Conservation (phyloP, 2,329 filamentous ascomycete genomes). For the Penicillium sp. region DNA sequence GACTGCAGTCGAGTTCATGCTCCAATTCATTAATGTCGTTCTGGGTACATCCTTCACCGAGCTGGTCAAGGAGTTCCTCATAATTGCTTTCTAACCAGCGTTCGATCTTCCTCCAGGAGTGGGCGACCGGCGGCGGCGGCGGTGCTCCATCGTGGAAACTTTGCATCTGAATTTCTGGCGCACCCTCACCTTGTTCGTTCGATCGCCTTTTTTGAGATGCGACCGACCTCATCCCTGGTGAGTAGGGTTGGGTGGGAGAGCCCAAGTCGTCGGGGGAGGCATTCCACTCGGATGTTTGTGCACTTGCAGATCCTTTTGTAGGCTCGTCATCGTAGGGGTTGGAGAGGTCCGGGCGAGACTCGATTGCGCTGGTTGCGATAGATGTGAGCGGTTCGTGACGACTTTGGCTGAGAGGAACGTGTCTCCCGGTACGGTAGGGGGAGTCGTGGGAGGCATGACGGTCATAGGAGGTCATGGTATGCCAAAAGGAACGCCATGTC, state of each 20-base stretch:
- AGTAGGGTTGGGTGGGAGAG: constrained; percentile 72
- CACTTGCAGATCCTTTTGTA: constrained; percentile 55
- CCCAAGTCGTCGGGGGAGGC: constrained; percentile 55
- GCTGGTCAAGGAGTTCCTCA: constrained; percentile 87
- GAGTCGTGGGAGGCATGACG: constrained; percentile 92
- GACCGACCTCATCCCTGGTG: constrained; percentile 82
- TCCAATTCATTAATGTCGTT: constrained; percentile 98
- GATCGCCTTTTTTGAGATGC: constrained; percentile 62
- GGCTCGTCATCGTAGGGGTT: constrained; percentile 75
- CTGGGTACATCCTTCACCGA: constrained; percentile 85
- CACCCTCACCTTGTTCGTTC: constrained; percentile 65
- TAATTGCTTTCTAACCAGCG: constrained; percentile 94
- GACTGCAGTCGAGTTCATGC: constrained; percentile 89
- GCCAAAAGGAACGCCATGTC: constrained; percentile 90
- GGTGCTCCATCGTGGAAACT: constrained; percentile 89
- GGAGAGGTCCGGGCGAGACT: constrained; percentile 81
- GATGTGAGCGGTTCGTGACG: constrained; percentile 81
- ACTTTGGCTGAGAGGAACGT: constrained; percentile 82
- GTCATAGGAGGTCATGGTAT: constrained; percentile 75
- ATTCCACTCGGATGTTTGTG: constrained; percentile 61
- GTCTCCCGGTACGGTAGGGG: constrained; percentile 84
- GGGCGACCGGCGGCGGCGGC: constrained; percentile 79
- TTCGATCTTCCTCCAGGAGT: constrained; percentile 95
- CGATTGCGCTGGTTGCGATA: constrained; percentile 78
- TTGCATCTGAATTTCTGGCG: constrained; percentile 92